Base-by-base conservation (phyloP, 2,329 filamentous ascomycete species). In the Neoarthrinium moseri region DNA sequence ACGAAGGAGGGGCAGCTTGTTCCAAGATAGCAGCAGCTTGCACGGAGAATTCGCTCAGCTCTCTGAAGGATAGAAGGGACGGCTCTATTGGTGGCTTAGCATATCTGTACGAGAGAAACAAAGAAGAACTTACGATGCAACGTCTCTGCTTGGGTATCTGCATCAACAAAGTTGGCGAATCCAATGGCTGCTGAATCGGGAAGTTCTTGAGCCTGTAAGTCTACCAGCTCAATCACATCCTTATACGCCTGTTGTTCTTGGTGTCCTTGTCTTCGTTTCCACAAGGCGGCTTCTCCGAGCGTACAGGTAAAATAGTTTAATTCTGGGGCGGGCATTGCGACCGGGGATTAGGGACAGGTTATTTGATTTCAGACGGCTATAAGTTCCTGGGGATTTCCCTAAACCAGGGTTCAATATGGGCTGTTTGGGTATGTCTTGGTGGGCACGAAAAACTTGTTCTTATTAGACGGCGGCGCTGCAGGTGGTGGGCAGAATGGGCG, bases 301-400 rank as follows among this genome's bases (percentile, higher is more conserved):
- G 80, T 83, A 58, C 81, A 84, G 4, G 74, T 74, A 55, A 84
- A 84, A 59, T 84, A 83, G 47, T 76, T 81, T 8, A 55, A 44
- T 10, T 57, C 43, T 13, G 24, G n/a, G 1, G 24, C 20, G 4
- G 23, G 21, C 39, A 22, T 33, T 13, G 2, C 15, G 2, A 21
- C n/a, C 24, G 26, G 29, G n/a, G n/a, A n/a, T n/a, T n/a, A n/a
- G n/a, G n/a, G n/a, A n/a, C n/a, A n/a, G n/a, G n/a, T n/a, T n/a
- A n/a, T n/a, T n/a, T n/a, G n/a, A n/a, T n/a, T n/a, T n/a, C n/a
- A n/a, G n/a, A n/a, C n/a, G n/a, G n/a, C n/a, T n/a, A n/a, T n/a
- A n/a, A n/a, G n/a, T n/a, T n/a, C n/a, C n/a, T n/a, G n/a, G n/a
- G n/a, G n/a, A n/a, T n/a, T n/a, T n/a, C n/a, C n/a, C n/a, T n/a